Conservation (phyloP, 1,139 yeast species). For the Candida freyschussii region DNA sequence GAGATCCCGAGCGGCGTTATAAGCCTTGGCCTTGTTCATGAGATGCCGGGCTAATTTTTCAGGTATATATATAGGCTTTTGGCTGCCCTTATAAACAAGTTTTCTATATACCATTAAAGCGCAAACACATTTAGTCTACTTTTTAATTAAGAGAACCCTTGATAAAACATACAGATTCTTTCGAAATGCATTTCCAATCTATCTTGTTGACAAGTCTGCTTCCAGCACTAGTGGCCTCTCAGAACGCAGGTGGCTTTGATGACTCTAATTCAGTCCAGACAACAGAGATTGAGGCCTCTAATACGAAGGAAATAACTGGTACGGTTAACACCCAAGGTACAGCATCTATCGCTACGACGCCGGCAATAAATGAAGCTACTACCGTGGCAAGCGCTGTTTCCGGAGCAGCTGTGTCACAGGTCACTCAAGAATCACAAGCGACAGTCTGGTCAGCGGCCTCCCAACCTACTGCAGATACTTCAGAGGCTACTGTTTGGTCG, state of each 20-base stretch:
- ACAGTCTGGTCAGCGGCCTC: slow-evolving; percentile 2
- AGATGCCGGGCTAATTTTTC: no score
- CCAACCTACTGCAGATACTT: slow-evolving; percentile 1
- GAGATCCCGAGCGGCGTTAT: no score
- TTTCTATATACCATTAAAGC: no score
- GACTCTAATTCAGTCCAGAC: slow-evolving; percentile 5
- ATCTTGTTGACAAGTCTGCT: no score
- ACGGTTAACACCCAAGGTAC: slow-evolving; percentile 1
- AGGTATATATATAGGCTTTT: no score
- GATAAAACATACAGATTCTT: no score
- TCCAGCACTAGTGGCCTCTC: slow-evolving; percentile 9
- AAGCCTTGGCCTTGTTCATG: no score
- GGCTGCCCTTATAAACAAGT: no score
- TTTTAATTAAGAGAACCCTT: no score
- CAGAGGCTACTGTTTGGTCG: no score
- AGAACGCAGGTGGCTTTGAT: slow-evolving; percentile 12
- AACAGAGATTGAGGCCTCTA: slow-evolving; percentile 2
- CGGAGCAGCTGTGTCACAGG: slow-evolving; percentile 1
- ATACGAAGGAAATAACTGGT: slow-evolving; percentile 2
- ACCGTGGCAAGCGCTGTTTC: slow-evolving; percentile 1
- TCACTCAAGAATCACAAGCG: slow-evolving; percentile 2
- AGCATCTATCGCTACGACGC: slow-evolving; percentile 2
- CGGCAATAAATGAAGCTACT: slow-evolving; percentile 3
- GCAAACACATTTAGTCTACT: no score
- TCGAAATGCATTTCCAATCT: no score